Evolutionary conservation across 139 green algal genomes (phyloP).

Genomic region (Chlamydomonas applanata): DNA sequence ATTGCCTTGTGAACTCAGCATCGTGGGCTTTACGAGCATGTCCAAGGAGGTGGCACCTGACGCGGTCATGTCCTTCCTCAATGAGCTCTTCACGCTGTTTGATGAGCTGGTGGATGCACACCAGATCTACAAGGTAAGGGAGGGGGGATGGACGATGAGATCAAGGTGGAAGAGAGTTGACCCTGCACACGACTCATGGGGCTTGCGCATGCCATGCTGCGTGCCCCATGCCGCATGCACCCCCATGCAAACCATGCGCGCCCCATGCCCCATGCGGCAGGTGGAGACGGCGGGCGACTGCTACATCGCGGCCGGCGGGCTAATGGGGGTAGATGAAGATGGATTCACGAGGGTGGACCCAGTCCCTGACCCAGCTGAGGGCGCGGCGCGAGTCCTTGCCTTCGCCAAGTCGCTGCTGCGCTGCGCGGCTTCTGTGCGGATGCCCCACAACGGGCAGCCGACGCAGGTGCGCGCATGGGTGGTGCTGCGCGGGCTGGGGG

Average conservation of each 20-base stretch:
- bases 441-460: slow-evolving; percentile 38
- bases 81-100: slow-evolving; percentile 21
- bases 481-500: no score
- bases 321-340: slow-evolving; percentile 22
- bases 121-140: slow-evolving; percentile 13
- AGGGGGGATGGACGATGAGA: background rate
- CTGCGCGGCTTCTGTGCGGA: slow-evolving; percentile 7
- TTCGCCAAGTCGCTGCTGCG: slow-evolving; percentile 31
- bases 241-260: background rate
- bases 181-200: no score
- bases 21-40: slow-evolving; percentile 26
- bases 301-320: slow-evolving; percentile 24
- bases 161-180: no score
- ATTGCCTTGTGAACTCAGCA: no score
- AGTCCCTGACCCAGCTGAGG: background rate
- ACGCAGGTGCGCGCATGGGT: slow-evolving; percentile 20
- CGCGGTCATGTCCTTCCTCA: slow-evolving; percentile 20
- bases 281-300: slow-evolving; percentile 40
- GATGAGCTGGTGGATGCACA: slow-evolving; percentile 25
- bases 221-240: no score
- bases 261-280: background rate
- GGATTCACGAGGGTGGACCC: slow-evolving; percentile 16
- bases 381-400: background rate
- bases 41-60: slow-evolving; percentile 17
- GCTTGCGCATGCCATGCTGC: no score